Evolutionary conservation across 1,284 basidiomycete genomes (phyloP).

Genomic region (Blastosporella zonata): DNA sequence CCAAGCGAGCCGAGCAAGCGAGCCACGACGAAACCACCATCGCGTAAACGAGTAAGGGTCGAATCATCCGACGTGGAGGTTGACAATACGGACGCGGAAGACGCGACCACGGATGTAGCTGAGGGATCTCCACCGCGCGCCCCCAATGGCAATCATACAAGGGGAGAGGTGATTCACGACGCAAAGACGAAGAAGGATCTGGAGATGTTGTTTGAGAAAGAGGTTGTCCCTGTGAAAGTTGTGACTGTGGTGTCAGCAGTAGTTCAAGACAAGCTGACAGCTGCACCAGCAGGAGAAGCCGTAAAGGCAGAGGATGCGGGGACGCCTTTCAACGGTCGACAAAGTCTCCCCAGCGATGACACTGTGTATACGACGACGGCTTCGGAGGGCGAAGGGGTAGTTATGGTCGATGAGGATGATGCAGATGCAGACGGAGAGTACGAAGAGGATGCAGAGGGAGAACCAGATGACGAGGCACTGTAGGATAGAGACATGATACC

Average conservation of each 20-base stretch:
- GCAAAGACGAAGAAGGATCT: conserved; percentile 4
- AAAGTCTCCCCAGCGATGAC: conserved; percentile 56
- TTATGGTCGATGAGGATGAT: conserved; percentile 24
- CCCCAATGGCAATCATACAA: conserved; percentile 17
- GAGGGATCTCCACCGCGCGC: conserved; percentile 23
- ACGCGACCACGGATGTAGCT: conserved; percentile 21
- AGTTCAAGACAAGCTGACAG: conserved; percentile 2
- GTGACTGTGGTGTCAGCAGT: conserved; percentile 1
- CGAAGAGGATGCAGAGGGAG: conserved; percentile 36
- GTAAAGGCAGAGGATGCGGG: conserved; percentile 51
- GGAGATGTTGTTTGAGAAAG: conserved; percentile 11
- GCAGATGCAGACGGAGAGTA: conserved; percentile 39
- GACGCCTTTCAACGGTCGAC: conserved; percentile 49
- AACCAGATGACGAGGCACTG: conserved; percentile 30
- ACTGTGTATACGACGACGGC: conserved; percentile 35
- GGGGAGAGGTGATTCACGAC: conserved; percentile 9
- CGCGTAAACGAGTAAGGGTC: conserved; percentile 46
- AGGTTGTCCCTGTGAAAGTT: conserved; percentile 1
- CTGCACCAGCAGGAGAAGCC: conserved; percentile 15
- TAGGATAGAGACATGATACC: conserved; percentile 11
- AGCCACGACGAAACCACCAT: conserved; percentile 18
- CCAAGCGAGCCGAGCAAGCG: conserved; percentile 25
- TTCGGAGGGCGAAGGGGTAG: conserved; percentile 17
- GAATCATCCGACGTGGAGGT: conserved; percentile 32
- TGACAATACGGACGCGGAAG: conserved; percentile 10